Percentiles rank a stretch among this genome's conserved stretches.
Evolutionary conservation across 2,329 filamentous ascomycete genomes (phyloP).

Genomic region (Amylocarpus encephaloides): DNA sequence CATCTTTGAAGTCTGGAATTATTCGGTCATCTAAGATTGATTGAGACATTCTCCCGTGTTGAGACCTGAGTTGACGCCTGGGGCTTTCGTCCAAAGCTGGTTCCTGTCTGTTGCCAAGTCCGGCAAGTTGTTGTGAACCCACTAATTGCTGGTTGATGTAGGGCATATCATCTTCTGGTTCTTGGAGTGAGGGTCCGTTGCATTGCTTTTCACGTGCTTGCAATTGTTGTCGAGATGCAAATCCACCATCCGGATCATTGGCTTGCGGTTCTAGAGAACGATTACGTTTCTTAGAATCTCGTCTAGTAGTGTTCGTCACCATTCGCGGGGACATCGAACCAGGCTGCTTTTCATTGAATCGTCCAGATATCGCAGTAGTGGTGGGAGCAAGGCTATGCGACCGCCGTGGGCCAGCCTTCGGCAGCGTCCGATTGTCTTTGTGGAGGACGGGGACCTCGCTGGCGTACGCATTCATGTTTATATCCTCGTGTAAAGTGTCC

Average conservation of each 20-base stretch:
- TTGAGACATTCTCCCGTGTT: no score
- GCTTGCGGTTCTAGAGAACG: not conserved
- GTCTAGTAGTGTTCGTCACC: not conserved
- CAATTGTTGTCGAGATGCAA: not conserved
- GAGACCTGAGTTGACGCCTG: not conserved
- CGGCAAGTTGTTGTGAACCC: no score
- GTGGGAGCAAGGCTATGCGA: not conserved
- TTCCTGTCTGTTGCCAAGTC: not conserved
- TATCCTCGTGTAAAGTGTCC: not conserved
- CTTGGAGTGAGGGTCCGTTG: not conserved
- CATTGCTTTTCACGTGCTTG: not conserved
- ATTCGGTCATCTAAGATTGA: no score
- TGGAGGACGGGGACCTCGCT: constrained; percentile 1
- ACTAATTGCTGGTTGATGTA: not conserved
- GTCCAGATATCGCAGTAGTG: not conserved
- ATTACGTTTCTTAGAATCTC: not conserved
- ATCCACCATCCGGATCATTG: not conserved
- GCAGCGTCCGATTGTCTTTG: constrained; percentile 8
- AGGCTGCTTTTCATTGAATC: not conserved
- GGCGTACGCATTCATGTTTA: not conserved
- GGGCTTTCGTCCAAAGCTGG: not conserved
- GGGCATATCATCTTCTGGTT: not conserved
- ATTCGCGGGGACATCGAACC: not conserved
- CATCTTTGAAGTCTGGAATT: not conserved
- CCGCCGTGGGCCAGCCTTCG: not conserved